Conservation (phyloP, 2,329 filamentous ascomycete genomes). For the Talaromyces rugulosus region DNA sequence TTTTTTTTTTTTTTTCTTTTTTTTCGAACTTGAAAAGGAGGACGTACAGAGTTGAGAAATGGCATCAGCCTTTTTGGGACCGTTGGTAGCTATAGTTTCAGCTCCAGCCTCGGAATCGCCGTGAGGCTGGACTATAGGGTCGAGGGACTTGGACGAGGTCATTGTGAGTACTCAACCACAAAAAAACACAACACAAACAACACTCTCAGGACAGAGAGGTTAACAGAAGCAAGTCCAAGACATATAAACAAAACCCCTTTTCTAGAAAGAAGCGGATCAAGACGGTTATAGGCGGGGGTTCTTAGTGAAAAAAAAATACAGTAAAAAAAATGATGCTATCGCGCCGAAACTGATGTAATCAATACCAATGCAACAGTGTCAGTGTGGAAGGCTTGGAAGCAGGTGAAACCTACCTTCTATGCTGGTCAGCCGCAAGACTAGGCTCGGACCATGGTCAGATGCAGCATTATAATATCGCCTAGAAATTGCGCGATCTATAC, state of each 20-base stretch:
- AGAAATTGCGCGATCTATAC: not conserved
- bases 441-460: not conserved
- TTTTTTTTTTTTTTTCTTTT: too few relatives aligned
- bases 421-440: too few relatives aligned
- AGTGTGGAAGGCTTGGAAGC: not conserved
- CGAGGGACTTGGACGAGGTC: not conserved
- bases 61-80: conserved; percentile 25
- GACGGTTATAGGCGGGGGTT: not conserved
- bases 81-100: conserved; percentile 9
- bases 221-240: not conserved
- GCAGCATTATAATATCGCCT: not conserved
- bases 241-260: not conserved
- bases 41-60: conserved; percentile 31
- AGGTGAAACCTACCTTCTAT: too few relatives aligned
- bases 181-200: too few relatives aligned
- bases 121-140: not conserved
- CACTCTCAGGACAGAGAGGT: conserved; percentile 1
- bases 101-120: not conserved
- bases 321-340: not conserved
- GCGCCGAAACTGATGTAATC: not conserved
- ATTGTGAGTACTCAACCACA: not conserved
- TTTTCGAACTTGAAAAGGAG: too few relatives aligned
- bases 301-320: not conserved
- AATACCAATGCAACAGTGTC: not conserved
- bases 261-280: not conserved